Percentiles rank a stretch among this genome's conserved stretches.
Evolutionary conservation across 2,329 filamentous ascomycete species (phyloP).

Genomic region (Amesomyces nigricolor): DNA sequence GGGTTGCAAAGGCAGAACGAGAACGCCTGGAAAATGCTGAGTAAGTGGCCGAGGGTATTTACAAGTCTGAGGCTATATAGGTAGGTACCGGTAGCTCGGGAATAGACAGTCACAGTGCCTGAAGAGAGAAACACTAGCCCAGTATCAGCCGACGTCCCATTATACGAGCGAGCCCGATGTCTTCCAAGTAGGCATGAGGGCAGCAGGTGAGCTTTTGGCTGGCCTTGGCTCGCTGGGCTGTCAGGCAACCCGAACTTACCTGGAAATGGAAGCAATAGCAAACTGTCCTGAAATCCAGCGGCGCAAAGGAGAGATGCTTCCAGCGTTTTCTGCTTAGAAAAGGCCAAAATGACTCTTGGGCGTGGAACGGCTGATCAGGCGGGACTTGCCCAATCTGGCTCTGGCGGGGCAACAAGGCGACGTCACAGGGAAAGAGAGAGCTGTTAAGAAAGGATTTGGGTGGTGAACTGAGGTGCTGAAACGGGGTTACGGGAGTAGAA

Average conservation of each 20-base stretch:
- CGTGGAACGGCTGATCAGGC: neutral
- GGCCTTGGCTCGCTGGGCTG: no score
- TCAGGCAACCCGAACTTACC: no score
- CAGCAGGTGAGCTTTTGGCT: no score
- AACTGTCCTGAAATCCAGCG: neutral
- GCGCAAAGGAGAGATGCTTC: neutral
- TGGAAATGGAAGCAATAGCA: no score
- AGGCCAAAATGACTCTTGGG: neutral
- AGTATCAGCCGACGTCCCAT: no score
- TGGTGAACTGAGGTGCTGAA: neutral
- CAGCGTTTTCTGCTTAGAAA: neutral
- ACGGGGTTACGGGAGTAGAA: neutral
- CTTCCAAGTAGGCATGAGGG: no score
- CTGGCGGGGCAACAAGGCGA: conserved; percentile 1
- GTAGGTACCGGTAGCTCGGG: neutral
- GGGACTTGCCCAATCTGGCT: conserved; percentile 10
- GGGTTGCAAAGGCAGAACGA: neutral
- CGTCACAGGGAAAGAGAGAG: neutral
- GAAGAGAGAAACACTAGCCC: no score
- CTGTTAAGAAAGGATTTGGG: conserved; percentile 1
- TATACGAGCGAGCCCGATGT: no score
- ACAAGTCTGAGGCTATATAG: neutral
- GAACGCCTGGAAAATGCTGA: neutral
- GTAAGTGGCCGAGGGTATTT: no score
- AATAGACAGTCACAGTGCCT: no score